phyloP scores from a whole-genome alignment of 2,329 filamentous ascomycete species.

The Xylogone sp. region DNA sequence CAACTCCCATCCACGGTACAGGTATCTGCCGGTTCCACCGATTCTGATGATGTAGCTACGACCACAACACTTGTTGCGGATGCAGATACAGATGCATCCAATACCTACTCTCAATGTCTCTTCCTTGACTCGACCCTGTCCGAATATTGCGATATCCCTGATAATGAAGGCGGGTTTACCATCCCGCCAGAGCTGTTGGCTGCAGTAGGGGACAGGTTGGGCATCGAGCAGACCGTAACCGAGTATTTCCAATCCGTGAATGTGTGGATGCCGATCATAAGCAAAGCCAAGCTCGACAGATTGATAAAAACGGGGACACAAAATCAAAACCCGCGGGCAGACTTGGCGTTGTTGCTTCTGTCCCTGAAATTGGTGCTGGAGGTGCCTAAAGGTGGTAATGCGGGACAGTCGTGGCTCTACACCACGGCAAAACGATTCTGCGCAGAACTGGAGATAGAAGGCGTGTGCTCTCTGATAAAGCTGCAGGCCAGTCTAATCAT shows the following conservation, averaged over 20 bases:
- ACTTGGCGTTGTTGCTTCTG: constrained; percentile 9
- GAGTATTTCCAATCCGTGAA: constrained; percentile 12
- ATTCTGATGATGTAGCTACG: too few species aligned
- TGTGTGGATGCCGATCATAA: constrained; percentile 15
- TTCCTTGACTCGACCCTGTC: too few species aligned
- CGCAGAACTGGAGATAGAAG: constrained; percentile 11
- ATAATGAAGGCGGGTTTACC: too few species aligned
- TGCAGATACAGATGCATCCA: too few species aligned
- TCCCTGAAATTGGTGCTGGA: constrained; percentile 10
- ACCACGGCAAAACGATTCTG: constrained; percentile 12
- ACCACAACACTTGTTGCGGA: too few species aligned
- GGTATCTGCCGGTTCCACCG: too few species aligned
- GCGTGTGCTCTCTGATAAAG: constrained; percentile 8
- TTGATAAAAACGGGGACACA: constrained; percentile 1
- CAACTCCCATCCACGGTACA: too few species aligned
- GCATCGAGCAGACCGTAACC: constrained; percentile 35
- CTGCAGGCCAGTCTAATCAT: constrained; percentile 13
- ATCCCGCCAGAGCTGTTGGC: too few species aligned
- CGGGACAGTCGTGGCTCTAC: constrained; percentile 2
- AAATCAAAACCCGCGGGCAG: constrained; percentile 7
- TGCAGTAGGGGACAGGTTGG: too few species aligned
- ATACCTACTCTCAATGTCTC: too few species aligned
- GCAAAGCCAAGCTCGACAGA: constrained; percentile 6
- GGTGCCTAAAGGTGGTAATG: constrained; percentile 3
- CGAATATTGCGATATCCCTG: too few species aligned